Conservation (phyloP, 202 grass and related monocot genomes). For the Carex sylvatica region DNA sequence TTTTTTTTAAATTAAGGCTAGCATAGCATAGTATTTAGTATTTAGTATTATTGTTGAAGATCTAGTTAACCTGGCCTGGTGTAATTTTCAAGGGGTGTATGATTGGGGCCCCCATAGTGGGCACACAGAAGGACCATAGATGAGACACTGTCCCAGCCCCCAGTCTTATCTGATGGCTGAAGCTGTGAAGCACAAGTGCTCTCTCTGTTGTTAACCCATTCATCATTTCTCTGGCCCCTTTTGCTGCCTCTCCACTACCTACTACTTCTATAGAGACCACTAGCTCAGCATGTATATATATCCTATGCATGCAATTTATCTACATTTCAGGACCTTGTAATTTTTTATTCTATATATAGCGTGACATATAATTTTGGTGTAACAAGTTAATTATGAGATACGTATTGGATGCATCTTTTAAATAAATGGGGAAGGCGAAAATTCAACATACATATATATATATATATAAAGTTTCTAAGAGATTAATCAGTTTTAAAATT, state of each 20-base stretch:
- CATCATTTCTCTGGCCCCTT: conserved; percentile 52
- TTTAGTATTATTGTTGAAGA: neutral
- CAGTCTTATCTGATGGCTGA: conserved; percentile 70
- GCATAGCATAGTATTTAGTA: neutral
- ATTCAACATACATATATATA: neutral
- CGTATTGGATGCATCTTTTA: too few species aligned
- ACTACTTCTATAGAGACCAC: conserved; percentile 12
- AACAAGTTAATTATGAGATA: too few species aligned
- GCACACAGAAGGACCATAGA: conserved; percentile 41
- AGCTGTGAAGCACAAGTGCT: conserved; percentile 1
- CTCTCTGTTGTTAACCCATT: conserved; percentile 36
- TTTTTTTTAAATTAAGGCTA: neutral
- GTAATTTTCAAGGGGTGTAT: conserved; percentile 8
- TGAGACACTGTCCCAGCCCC: conserved; percentile 49
- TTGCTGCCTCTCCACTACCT: conserved; percentile 30
- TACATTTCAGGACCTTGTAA: neutral
- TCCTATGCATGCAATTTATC: neutral
- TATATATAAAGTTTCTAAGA: too few species aligned
- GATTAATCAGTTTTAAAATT: too few species aligned
- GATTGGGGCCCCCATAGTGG: conserved; percentile 27
- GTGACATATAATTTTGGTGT: too few species aligned
- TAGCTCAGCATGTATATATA: neutral
- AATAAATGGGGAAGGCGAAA: too few species aligned
- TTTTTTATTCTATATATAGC: too few species aligned
- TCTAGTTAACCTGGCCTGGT: neutral